Evolutionary conservation across 2,329 filamentous ascomycete species (phyloP).

Genomic region (Rhinocladiella mackenziei): DNA sequence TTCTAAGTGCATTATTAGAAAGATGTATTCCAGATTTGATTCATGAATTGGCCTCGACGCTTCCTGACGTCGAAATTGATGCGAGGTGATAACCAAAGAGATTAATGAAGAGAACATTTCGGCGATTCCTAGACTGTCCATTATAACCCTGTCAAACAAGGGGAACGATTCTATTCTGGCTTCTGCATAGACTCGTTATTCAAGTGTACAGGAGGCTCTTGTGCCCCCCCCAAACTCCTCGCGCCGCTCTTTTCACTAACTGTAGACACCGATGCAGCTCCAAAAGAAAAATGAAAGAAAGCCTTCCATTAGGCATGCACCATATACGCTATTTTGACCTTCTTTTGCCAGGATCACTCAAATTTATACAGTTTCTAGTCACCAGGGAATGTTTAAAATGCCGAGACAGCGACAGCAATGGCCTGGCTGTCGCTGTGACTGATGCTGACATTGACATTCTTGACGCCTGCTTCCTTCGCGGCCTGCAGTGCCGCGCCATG

Average conservation of each 20-base stretch:
- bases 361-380: slow-evolving; percentile 3
- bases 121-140: too few species aligned
- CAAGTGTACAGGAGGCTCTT: too few species aligned
- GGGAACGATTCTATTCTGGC: background rate
- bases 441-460: slow-evolving; percentile 86
- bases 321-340: background rate
- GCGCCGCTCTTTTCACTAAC: too few species aligned
- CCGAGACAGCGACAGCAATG: slow-evolving; percentile 86
- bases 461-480: slow-evolving; percentile 81
- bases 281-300: background rate
- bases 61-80: too few species aligned
- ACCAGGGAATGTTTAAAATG: slow-evolving; percentile 52
- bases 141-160: too few species aligned
- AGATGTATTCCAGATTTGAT: too few species aligned
- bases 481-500: slow-evolving; percentile 78
- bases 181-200: too few species aligned
- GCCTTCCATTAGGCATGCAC: slow-evolving; percentile 7
- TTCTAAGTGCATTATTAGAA: too few species aligned
- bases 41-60: too few species aligned
- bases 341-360: background rate
- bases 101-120: too few species aligned
- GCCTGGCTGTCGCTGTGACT: slow-evolving; percentile 93
- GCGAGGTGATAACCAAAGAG: too few species aligned
- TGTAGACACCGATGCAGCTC: background rate
- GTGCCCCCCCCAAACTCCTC: too few species aligned